These are phyloP conservation scores for Colletotrichum sojae DNA, from an alignment of 2,329 filamentous ascomycete genomes.

Conservation along the genomic window DNA sequence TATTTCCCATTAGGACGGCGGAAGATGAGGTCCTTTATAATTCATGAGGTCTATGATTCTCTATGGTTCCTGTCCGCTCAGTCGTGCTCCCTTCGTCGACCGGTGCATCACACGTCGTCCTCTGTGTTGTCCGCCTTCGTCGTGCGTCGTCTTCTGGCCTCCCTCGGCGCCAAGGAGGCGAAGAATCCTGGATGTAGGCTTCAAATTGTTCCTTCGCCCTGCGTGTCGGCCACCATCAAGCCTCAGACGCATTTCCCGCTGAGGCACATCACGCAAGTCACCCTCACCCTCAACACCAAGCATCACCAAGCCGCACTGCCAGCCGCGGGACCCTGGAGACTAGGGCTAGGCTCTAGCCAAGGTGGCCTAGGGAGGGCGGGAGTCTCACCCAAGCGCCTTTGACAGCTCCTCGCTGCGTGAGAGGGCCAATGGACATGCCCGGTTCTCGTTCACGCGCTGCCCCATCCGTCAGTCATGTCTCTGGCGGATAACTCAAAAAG, in stretches of 20 bases:
- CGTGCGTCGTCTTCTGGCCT: conserved; percentile 8
- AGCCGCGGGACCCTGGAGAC: conserved; percentile 21
- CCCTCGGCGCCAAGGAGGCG: conserved; percentile 5
- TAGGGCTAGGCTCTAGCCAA: conserved; percentile 28
- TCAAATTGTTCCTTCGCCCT: conserved; percentile 15
- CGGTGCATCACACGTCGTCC: background rate
- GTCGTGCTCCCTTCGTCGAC: background rate
- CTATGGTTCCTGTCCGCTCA: background rate
- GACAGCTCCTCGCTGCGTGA: conserved; percentile 18
- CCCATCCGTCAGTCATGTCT: conserved; percentile 24
- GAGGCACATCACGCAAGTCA: conserved; percentile 7
- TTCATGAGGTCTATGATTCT: background rate
- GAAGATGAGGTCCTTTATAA: conserved; percentile 36
- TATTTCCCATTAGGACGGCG: background rate
- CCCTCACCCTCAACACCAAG: background rate
- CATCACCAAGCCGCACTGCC: conserved; percentile 12
- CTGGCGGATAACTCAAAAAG: conserved; percentile 24
- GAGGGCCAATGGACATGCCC: background rate
- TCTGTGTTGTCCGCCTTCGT: conserved; percentile 25
- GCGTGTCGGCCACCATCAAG: conserved; percentile 9
- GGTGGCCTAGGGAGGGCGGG: conserved; percentile 27
- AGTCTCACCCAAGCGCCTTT: conserved; percentile 33
- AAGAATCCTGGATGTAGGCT: conserved; percentile 16
- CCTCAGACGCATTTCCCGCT: conserved; percentile 11
- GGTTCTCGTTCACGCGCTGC: background rate